Evolutionary conservation across 163 green algal species (phyloP), one percentile per base, ranked within the genome.

Genomic region (Prototheca wickerhamii): DNA sequence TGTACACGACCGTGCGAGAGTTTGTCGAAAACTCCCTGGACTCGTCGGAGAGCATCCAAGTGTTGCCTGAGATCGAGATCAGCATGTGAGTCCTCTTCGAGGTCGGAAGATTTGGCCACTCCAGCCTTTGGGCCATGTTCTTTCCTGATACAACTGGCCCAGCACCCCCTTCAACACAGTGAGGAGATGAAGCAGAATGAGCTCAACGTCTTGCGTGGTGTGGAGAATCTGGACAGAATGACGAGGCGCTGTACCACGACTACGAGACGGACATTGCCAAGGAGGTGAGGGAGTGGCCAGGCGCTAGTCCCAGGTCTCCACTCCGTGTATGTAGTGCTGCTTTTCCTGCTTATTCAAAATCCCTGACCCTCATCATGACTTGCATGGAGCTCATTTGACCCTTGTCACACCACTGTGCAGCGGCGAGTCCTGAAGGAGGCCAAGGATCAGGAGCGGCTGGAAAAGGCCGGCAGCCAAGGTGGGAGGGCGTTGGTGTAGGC

Each of bases 1-100:
- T 98, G 29, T 98, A 97, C 76, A 98, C 92, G 3, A 96, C 91
- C 3, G 75, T 98, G 1, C 69, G 88, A 15, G 90, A 96, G 76
- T 76, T 96, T 35, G 89, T 96, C 34, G 90, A 96, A 67, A 96
- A 96, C 67, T 84, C 83, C 1, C 69, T 96, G 40, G 90, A 96
- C 64, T 82, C 86, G 2, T 85, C 86, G 2, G 90, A 96, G 68
- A 83, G 76, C 67, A 87, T 92, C 40, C 70, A 71, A 10, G 44
- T 76, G 55, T 84, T 95, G n/a, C 89, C 89, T 4, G 64, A 88
- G 20, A 82, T 96, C 12, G 76, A 89, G 12, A 78, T 96, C 44
- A 89, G 75, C 20, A 84, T 96, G 87, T 95, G 56, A 62, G 87
- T 35, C 15, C n/a, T 33, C 15, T 21, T 60, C 26, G 61, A 34